A percentile compares a stretch with the other conserved stretches of the same genome.
These are phyloP conservation scores for Neofusicoccum ribis DNA, from an alignment of 2,329 filamentous ascomycete species.

Conservation along the genomic window DNA sequence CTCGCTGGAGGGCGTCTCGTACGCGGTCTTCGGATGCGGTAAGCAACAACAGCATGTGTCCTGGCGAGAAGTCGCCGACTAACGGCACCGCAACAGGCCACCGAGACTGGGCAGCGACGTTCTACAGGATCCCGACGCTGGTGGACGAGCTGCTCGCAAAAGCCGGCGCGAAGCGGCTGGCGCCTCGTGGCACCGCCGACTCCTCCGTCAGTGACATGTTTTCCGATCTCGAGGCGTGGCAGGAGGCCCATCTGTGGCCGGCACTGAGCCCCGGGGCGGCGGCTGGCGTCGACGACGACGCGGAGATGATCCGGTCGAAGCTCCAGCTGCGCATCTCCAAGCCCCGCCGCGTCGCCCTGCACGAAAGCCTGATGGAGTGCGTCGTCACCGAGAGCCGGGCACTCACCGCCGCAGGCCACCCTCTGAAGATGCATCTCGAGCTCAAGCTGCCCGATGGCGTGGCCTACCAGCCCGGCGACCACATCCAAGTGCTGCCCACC, in stretches of 20 bases:
- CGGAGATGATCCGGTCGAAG: constrained; percentile 30
- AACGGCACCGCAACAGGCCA: constrained; percentile 23
- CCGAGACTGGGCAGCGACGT: constrained; percentile 45
- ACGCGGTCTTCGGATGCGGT: constrained; percentile 44
- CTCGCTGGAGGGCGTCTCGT: constrained; percentile 36
- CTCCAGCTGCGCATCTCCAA: constrained; percentile 21
- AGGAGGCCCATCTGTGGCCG: constrained; percentile 40
- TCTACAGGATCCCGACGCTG: constrained; percentile 42
- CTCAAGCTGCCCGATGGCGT: constrained; percentile 42
- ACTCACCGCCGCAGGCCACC: constrained; percentile 29
- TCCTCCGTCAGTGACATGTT: constrained; percentile 42
- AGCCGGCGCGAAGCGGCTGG: constrained; percentile 33
- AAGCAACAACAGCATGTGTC: too few relatives aligned
- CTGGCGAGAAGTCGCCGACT: too few relatives aligned
- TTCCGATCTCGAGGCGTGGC: constrained; percentile 44
- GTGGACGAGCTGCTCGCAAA: constrained; percentile 35
- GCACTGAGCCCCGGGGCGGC: constrained; percentile 17
- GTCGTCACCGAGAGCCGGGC: constrained; percentile 34
- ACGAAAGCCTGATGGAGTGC: constrained; percentile 38
- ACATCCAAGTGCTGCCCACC: constrained; percentile 70
- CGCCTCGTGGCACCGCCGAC: constrained; percentile 36
- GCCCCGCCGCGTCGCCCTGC: constrained; percentile 34
- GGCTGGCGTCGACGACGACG: constrained; percentile 18
- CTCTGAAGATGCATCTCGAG: constrained; percentile 27
- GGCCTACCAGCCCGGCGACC: constrained; percentile 72